Conservation (phyloP, 2,329 filamentous ascomycete genomes). For the Trichoderma semiorbis region DNA sequence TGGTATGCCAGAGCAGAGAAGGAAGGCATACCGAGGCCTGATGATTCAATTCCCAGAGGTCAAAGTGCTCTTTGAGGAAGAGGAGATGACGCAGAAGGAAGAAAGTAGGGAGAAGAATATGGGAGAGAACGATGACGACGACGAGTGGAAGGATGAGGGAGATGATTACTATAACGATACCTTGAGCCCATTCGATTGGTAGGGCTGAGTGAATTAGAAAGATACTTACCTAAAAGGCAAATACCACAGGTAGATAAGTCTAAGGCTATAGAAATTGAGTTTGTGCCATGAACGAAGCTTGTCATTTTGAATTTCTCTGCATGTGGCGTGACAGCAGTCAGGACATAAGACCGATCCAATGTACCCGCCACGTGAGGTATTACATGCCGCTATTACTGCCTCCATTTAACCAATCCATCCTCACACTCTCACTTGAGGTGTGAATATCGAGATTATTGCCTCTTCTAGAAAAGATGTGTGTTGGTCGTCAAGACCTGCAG, state of each 20-base stretch:
- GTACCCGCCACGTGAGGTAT: not conserved
- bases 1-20: not conserved
- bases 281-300: not conserved
- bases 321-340: not conserved
- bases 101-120: not conserved
- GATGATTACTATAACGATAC: not conserved
- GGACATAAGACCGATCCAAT: not conserved
- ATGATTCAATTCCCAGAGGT: not conserved
- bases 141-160: slow-evolving; percentile 1
- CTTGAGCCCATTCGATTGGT: slow-evolving; percentile 1
- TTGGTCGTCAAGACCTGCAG: not conserved
- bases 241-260: not conserved
- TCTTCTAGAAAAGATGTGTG: not conserved
- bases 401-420: not conserved
- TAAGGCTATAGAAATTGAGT: not conserved
- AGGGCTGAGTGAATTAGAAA: not conserved
- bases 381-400: not conserved
- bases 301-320: not conserved
- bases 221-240: not conserved
- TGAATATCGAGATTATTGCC: not conserved
- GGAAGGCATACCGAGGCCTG: not conserved
- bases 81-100: not conserved
- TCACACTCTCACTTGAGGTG: not conserved
- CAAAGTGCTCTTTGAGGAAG: not conserved
- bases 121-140: not conserved